A percentile compares a stretch with the other conserved stretches of the same genome.
Evolutionary conservation across 2,329 filamentous ascomycete species (phyloP).

Genomic region (Colletotrichum sp.): DNA sequence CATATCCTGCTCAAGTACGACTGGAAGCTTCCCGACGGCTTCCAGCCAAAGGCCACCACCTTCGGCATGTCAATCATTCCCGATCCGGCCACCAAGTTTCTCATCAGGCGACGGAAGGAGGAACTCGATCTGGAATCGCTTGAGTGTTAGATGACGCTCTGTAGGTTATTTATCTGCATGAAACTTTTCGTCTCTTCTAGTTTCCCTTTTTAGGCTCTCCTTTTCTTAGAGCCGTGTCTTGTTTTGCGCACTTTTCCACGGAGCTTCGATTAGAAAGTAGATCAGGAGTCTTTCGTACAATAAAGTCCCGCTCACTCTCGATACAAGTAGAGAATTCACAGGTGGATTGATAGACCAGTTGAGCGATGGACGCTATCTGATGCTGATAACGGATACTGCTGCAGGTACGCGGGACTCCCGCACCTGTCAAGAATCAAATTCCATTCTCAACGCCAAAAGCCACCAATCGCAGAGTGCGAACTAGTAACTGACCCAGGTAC

Average conservation of each 20-base stretch:
- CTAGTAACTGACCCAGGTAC: not conserved
- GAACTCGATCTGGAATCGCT: not conserved
- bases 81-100: not conserved
- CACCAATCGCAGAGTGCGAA: not conserved
- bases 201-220: not conserved
- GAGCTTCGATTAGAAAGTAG: not conserved
- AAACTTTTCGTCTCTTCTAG: not conserved
- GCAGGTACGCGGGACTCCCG: not conserved
- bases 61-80: not conserved
- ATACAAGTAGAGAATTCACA: not conserved
- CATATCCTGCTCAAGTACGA: conserved; percentile 37
- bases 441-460: not conserved
- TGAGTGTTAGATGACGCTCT: not conserved
- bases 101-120: not conserved
- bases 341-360: not conserved
- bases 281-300: not conserved
- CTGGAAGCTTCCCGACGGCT: conserved; percentile 11
- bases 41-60: not conserved
- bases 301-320: not conserved
- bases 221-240: not conserved
- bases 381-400: not conserved
- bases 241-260: not conserved
- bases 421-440: not conserved
- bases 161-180: no score
- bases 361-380: not conserved